Conservation (phyloP, 441 rosid species). For the Euphorbia celastroides region DNA sequence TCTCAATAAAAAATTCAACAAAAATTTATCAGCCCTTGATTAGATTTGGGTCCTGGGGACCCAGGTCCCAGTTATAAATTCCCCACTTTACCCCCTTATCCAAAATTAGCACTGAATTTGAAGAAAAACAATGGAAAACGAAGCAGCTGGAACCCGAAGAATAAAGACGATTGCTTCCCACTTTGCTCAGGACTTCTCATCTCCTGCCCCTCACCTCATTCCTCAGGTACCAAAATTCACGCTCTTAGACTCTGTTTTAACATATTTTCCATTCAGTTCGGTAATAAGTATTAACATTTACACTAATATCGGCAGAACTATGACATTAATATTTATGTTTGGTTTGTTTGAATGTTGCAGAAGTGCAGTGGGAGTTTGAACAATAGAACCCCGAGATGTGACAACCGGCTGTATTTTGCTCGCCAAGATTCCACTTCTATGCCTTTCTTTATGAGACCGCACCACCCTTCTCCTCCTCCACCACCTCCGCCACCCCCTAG, state of each 20-base stretch:
- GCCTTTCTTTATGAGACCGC: constrained; percentile 67
- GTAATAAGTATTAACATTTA: too few relatives aligned
- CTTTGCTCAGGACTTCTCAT: constrained; percentile 36
- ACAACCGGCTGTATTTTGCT: constrained; percentile 50
- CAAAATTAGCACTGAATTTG: too few relatives aligned
- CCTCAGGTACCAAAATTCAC: constrained; percentile 51
- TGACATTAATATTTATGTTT: too few relatives aligned
- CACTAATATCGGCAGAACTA: too few relatives aligned
- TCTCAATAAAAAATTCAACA: too few relatives aligned
- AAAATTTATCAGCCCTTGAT: too few relatives aligned
- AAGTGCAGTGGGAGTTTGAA: constrained; percentile 68
- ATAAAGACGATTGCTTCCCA: constrained; percentile 57
- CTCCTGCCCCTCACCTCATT: constrained; percentile 35
- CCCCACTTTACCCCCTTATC: too few relatives aligned
- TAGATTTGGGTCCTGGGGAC: too few relatives aligned
- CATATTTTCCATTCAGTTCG: too few relatives aligned
- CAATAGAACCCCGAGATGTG: constrained; percentile 44
- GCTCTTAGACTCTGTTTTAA: too few relatives aligned
- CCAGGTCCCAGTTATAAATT: too few relatives aligned
- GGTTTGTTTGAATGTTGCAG: constrained; percentile 21
- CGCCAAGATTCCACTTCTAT: constrained; percentile 69
- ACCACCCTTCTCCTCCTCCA: constrained; percentile 19
- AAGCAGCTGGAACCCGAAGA: constrained; percentile 50
- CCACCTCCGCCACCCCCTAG: too few relatives aligned
- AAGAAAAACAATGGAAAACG: constrained; percentile 42